phyloP scores from a whole-genome alignment of 1,284 basidiomycete species.

The Ustanciosporium gigantosporum region DNA sequence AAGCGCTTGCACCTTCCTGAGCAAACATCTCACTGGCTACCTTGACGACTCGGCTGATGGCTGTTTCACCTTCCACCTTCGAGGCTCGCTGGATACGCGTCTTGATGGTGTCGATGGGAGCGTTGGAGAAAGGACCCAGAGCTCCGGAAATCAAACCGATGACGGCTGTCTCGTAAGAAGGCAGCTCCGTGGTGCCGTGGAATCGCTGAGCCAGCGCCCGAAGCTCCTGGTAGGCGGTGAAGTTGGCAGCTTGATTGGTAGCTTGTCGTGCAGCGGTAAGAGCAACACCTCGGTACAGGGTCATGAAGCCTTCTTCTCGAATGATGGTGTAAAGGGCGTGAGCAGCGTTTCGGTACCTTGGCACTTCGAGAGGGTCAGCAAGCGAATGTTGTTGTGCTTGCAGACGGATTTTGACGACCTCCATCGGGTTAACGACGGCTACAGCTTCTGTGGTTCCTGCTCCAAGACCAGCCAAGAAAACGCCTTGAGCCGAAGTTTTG shows the following conservation, averaged over 20 bases:
- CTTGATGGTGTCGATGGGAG: slow-evolving; percentile 97
- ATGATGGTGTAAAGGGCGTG: slow-evolving; percentile 96
- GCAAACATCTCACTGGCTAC: slow-evolving; percentile 92
- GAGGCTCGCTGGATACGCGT: slow-evolving; percentile 81
- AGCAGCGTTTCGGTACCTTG: slow-evolving; percentile 92
- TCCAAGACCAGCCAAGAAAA: slow-evolving; percentile 86
- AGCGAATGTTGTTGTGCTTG: slow-evolving; percentile 98
- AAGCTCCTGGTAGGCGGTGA: slow-evolving; percentile 96
- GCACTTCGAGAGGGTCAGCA: slow-evolving; percentile 90
- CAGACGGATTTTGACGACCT: slow-evolving; percentile 97
- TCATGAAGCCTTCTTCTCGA: slow-evolving; percentile 82
- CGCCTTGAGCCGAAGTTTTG: slow-evolving; percentile 72
- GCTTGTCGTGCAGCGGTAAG: slow-evolving; percentile 94
- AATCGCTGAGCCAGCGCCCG: slow-evolving; percentile 77
- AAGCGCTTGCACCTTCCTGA: slow-evolving; percentile 83
- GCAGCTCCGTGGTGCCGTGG: slow-evolving; percentile 70
- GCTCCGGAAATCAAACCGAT: slow-evolving; percentile 95
- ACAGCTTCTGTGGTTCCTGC: slow-evolving; percentile 88
- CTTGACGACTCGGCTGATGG: slow-evolving; percentile 71
- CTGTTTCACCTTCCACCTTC: slow-evolving; percentile 75
- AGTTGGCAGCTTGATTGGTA: slow-evolving; percentile 98
- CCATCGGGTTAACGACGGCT: slow-evolving; percentile 95
- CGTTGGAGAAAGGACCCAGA: slow-evolving; percentile 93
- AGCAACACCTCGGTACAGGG: slow-evolving; percentile 86
- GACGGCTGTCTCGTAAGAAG: slow-evolving; percentile 83